Evolutionary conservation across 1,284 basidiomycete genomes (phyloP).

Genomic region (Phellopilus nigrolimitatus): DNA sequence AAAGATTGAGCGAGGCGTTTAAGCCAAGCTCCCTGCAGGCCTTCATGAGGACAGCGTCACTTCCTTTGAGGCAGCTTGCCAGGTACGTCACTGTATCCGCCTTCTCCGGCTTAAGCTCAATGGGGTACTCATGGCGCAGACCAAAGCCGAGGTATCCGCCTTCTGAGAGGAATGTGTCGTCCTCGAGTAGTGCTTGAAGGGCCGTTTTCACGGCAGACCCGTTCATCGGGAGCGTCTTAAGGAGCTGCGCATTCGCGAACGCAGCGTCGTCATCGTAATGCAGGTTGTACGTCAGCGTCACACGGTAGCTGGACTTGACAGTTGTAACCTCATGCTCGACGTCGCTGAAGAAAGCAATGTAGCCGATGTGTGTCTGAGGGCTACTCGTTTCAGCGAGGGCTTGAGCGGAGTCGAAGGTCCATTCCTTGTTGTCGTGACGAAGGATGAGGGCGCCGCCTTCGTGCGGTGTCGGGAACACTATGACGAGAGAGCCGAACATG

Average conservation of each 20-base stretch:
- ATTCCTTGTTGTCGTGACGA: too few species aligned
- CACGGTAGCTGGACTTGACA: too few species aligned
- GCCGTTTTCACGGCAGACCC: slow-evolving; percentile 14
- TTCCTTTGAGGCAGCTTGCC: slow-evolving; percentile 27
- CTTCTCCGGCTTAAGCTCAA: slow-evolving; percentile 11
- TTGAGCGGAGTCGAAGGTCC: too few species aligned
- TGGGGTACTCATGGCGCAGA: slow-evolving; percentile 35
- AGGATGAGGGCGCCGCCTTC: slow-evolving; percentile 6
- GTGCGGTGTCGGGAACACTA: slow-evolving; percentile 3
- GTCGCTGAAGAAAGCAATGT: too few species aligned
- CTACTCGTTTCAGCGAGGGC: too few species aligned
- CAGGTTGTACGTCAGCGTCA: slow-evolving; percentile 42
- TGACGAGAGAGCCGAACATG: slow-evolving; percentile 26
- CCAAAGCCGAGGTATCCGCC: slow-evolving; percentile 37
- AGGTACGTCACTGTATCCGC: neutral
- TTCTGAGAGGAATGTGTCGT: slow-evolving; percentile 29
- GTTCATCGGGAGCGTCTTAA: neutral
- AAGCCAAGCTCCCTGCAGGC: neutral
- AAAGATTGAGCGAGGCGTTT: neutral
- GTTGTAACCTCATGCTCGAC: too few species aligned
- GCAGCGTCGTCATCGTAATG: slow-evolving; percentile 22
- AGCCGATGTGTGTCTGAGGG: too few species aligned
- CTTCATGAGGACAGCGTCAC: slow-evolving; percentile 16
- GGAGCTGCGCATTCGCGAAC: neutral
- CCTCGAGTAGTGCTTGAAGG: slow-evolving; percentile 25